phyloP scores from a whole-genome alignment of 768 basidiomycete species.

The Termitomyces sp. region DNA sequence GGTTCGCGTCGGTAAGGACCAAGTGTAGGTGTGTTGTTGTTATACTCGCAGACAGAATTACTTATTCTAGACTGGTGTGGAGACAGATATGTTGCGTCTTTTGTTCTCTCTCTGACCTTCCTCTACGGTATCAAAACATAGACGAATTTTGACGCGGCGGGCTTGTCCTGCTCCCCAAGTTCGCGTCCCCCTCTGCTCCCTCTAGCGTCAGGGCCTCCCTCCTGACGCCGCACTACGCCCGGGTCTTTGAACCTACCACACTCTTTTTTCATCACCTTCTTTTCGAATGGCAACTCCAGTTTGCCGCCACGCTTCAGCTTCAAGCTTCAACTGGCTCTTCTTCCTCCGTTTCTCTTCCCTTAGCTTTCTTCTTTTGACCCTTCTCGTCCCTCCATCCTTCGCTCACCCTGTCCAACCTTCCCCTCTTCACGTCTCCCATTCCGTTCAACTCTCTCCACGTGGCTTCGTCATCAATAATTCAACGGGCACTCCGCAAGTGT shows the following conservation, averaged over 20 bases:
- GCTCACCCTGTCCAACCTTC: slow-evolving; percentile 4
- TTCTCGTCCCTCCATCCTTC: neutral
- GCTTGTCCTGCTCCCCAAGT: slow-evolving; percentile 5
- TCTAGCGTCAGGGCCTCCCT: neutral
- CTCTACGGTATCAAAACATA: neutral
- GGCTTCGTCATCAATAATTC: slow-evolving; percentile 20
- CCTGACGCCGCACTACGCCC: neutral
- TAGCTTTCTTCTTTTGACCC: neutral
- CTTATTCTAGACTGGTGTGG: neutral
- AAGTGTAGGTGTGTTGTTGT: slow-evolving; percentile 1
- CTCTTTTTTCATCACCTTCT: slow-evolving; percentile 12
- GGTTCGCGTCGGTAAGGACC: slow-evolving; percentile 6
- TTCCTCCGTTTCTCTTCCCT: slow-evolving; percentile 4
- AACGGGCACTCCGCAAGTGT: slow-evolving; percentile 36
- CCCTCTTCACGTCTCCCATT: neutral
- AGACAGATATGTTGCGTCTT: neutral
- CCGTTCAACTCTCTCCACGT: slow-evolving; percentile 8
- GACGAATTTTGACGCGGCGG: neutral
- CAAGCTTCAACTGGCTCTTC: slow-evolving; percentile 5
- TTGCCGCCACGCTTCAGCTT: slow-evolving; percentile 1
- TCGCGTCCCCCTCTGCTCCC: too few species aligned
- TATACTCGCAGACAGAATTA: neutral
- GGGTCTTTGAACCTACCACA: slow-evolving; percentile 7
- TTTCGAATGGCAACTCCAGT: slow-evolving; percentile 9
- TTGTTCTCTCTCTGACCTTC: neutral